A percentile compares a stretch with the other conserved stretches of the same genome.
Conservation (phyloP, 306 rosid species). For the Delonix regia region DNA sequence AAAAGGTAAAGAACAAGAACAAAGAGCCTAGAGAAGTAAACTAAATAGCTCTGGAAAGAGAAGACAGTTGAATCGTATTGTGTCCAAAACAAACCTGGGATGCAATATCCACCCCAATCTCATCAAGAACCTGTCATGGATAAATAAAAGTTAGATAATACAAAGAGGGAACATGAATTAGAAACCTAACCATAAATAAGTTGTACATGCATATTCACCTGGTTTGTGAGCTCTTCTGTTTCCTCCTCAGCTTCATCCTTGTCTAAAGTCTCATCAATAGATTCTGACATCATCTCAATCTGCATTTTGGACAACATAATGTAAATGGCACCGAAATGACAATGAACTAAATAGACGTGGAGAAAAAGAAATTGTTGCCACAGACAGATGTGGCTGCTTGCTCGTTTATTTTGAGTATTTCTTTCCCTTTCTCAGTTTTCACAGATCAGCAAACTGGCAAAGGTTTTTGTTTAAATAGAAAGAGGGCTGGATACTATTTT, state of each 20-base stretch:
- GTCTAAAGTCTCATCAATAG: constrained; percentile 96
- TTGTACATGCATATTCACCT: constrained; percentile 51
- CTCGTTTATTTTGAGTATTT: neutral
- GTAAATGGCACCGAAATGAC: neutral
- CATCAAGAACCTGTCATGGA: constrained; percentile 85
- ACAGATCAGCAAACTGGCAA: neutral
- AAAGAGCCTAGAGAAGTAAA: neutral
- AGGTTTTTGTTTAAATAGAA: neutral
- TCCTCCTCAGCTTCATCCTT: constrained; percentile 99
- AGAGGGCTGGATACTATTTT: neutral
- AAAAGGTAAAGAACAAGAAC: constrained; percentile 5
- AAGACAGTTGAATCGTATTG: constrained; percentile 16
- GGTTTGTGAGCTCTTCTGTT: constrained; percentile 97
- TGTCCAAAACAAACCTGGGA: constrained; percentile 74
- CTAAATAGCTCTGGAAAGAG: neutral
- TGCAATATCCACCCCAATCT: constrained; percentile 98
- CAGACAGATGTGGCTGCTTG: neutral
- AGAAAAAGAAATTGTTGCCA: neutral
- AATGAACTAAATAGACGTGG: neutral
- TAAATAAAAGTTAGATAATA: constrained; percentile 29
- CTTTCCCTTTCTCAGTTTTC: neutral
- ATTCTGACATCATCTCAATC: constrained; percentile 99
- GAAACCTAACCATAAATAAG: constrained; percentile 24
- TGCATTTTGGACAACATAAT: constrained; percentile 40
- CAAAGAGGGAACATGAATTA: neutral